phyloP scores from a whole-genome alignment of 306 rosid genomes.

The Fragaria iinumae region DNA sequence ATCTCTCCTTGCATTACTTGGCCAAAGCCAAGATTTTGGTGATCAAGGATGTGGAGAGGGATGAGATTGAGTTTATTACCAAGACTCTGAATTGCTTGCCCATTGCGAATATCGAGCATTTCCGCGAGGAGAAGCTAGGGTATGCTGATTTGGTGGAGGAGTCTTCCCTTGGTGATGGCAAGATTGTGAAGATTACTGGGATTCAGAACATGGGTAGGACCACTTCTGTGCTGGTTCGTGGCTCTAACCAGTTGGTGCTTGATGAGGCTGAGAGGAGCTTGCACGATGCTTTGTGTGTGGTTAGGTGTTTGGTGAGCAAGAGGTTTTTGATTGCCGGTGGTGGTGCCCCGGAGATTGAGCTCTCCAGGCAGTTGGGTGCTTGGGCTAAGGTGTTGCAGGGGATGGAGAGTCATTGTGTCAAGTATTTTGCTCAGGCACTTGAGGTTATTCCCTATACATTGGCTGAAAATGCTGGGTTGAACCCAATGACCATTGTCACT shows the following conservation, averaged over 20 bases:
- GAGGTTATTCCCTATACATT: constrained; percentile 96
- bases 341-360: constrained; percentile 97
- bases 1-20: constrained; percentile 85
- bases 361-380: constrained; percentile 92
- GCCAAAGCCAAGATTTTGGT: constrained; percentile 95
- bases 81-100: constrained; percentile 94
- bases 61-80: constrained; percentile 93
- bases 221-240: constrained; percentile 82
- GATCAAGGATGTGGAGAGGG: constrained; percentile 93
- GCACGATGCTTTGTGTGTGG: constrained; percentile 97
- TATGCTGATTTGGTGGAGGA: constrained; percentile 92
- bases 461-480: constrained; percentile 95
- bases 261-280: constrained; percentile 95
- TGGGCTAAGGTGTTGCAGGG: constrained; percentile 99
- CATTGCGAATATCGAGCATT: constrained; percentile 89
- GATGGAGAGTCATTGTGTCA: constrained; percentile 92
- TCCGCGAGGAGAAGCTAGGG: constrained; percentile 85
- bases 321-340: constrained; percentile 95
- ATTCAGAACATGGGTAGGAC: constrained; percentile 96
- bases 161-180: constrained; percentile 84
- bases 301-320: constrained; percentile 88
- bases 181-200: constrained; percentile 87
- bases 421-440: constrained; percentile 91
- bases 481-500: constrained; percentile 84
- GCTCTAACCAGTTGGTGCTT: constrained; percentile 77